A percentile compares a stretch with the other conserved stretches of the same genome.
Evolutionary conservation across 1,284 basidiomycete genomes (phyloP).

Genomic region (Pholiota adiposa): DNA sequence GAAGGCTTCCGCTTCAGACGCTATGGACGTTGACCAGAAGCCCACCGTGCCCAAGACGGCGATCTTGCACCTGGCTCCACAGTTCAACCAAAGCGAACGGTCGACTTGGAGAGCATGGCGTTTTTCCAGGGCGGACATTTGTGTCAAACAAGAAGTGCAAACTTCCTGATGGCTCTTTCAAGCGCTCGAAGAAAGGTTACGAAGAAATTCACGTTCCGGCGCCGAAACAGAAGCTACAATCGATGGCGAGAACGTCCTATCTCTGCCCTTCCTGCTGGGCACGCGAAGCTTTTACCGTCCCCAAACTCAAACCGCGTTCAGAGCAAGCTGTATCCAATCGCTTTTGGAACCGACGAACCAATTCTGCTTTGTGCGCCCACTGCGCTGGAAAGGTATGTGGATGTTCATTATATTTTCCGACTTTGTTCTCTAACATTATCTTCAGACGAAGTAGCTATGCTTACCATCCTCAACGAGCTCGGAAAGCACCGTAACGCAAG

Average conservation of each 20-base stretch:
- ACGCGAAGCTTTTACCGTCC: conserved; percentile 83
- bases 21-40: conserved; percentile 80
- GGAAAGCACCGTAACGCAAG: conserved; percentile 83
- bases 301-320: conserved; percentile 93
- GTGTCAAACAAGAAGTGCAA: conserved; percentile 99
- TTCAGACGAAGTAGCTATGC: conserved; percentile 97
- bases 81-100: conserved; percentile 82
- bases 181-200: conserved; percentile 94
- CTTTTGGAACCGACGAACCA: conserved; percentile 94
- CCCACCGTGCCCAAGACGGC: conserved; percentile 82
- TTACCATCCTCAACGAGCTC: conserved; percentile 90
- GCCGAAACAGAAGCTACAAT: conserved; percentile 80
- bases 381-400: conserved; percentile 89
- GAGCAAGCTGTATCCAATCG: conserved; percentile 90
- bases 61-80: conserved; percentile 87
- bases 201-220: conserved; percentile 98
- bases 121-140: conserved; percentile 96
- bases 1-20: conserved; percentile 52
- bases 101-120: conserved; percentile 95
- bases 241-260: conserved; percentile 82
- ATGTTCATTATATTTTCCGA: conserved; percentile 3
- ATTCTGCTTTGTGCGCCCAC: conserved; percentile 97
- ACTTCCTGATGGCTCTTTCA: conserved; percentile 97
- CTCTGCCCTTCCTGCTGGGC: conserved; percentile 83
- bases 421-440: conserved; percentile 9